Evolutionary conservation across 768 basidiomycete species (phyloP).

Genomic region (Nevesoporus exiguus): DNA sequence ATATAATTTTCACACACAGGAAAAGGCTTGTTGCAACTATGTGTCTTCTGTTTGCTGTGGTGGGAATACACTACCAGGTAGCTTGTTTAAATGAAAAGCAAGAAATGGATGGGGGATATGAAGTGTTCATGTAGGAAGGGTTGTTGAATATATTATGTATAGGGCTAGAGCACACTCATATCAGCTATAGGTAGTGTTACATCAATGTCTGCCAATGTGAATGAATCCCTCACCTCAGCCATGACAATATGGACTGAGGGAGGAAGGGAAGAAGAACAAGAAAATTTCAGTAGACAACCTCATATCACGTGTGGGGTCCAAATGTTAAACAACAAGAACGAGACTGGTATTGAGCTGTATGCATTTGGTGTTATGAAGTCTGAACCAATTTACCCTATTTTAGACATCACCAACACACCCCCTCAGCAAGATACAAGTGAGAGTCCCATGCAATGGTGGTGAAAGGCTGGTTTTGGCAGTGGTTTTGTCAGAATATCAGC

Average conservation of each 20-base stretch:
- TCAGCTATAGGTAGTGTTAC: too few relatives aligned
- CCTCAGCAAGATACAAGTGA: neutral
- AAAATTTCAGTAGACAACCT: conserved; percentile 46
- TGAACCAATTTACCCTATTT: too few relatives aligned
- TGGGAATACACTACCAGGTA: conserved; percentile 6
- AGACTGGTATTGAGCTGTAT: too few relatives aligned
- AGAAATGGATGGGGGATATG: neutral
- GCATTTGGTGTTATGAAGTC: too few relatives aligned
- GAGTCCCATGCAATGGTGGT: neutral
- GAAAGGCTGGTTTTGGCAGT: neutral
- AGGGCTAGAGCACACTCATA: too few relatives aligned
- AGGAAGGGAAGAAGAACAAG: too few relatives aligned
- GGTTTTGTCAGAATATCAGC: neutral
- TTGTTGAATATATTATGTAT: too few relatives aligned
- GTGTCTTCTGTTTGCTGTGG: conserved; percentile 10
- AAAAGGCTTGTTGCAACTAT: conserved; percentile 2
- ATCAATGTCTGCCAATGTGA: too few relatives aligned
- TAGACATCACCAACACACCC: neutral
- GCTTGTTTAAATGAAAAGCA: conserved; percentile 9
- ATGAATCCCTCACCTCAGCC: too few relatives aligned
- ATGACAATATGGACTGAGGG: too few relatives aligned
- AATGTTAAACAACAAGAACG: too few relatives aligned
- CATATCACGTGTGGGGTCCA: too few relatives aligned
- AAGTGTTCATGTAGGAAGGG: conserved; percentile 3
- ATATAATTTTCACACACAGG: neutral